Evolutionary conservation across 2,329 filamentous ascomycete species (phyloP), one percentile per base, ranked within the genome.

Genomic region (Alternaria novae-zelandiae): DNA sequence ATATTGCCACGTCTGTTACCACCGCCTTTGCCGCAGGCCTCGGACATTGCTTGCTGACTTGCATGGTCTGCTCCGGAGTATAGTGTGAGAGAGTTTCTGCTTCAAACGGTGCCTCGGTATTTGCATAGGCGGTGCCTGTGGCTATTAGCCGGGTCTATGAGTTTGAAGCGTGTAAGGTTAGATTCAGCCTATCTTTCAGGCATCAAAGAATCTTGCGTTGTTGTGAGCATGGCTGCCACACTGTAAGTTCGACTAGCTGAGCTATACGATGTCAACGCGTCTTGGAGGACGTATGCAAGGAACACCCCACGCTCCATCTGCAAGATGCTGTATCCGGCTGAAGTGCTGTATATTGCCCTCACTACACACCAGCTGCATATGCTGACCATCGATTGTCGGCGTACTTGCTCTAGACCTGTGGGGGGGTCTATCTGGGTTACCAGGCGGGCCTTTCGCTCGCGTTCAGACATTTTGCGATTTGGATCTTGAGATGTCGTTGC

Each of bases 41-140:
- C 54, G 58, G 58, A 60, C 17, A 57, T 60, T 60, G 53, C 45
- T n/a, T 50, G 30, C 58, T 57, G 58, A 54, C 26, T 36, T 47
- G 41, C 56, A 56, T 32, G 54, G 26, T 46, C 26, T 32, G 21
- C 41, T 28, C 47, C 17, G 25, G 23, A 25, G 47, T 28, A 47
- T 6, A 46, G n/a, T 15, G 28, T 25, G n/a, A 23, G 23, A 15
- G 54, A 36, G 10, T 11, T 43, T 44, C 15, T 36, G 41, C 41
- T 15, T 36, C 28, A 54, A 41, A 41, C 44, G 20, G 50, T 53
- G 59, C 41, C 43, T 54, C 55, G 44, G 47, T 45, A 41, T 32
- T 26, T 51, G 49, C 6, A n/a, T 32, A 51, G 28, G 28, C 28
- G 17, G 28, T 23, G 49, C 32, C 36, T 51, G 26, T 47, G 20